These are phyloP conservation scores for Lasiosphaeria hispida DNA, from an alignment of 495 filamentous ascomycete genomes.

Conservation along the genomic window DNA sequence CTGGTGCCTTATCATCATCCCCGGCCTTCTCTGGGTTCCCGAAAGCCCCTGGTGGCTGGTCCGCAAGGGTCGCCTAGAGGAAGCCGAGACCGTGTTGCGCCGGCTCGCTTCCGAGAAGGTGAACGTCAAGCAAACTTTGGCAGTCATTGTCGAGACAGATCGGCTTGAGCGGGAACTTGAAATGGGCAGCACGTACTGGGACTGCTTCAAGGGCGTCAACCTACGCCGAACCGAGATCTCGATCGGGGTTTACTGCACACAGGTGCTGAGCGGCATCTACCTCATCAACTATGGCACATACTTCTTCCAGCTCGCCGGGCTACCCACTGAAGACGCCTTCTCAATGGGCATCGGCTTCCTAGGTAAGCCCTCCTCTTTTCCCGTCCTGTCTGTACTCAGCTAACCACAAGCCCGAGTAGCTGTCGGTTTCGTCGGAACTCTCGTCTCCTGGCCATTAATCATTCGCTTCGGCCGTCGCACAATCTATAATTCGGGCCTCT, in stretches of 20 bases:
- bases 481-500: slow-evolving; percentile 53
- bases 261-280: slow-evolving; percentile 51
- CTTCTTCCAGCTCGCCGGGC: slow-evolving; percentile 62
- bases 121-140: slow-evolving; percentile 42
- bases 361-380: slow-evolving; percentile 27
- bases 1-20: slow-evolving; percentile 59
- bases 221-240: slow-evolving; percentile 57
- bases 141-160: slow-evolving; percentile 62
- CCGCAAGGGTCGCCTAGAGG: slow-evolving; percentile 51
- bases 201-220: slow-evolving; percentile 56
- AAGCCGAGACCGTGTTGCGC: slow-evolving; percentile 47
- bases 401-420: slow-evolving; percentile 16
- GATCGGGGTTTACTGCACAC: slow-evolving; percentile 48
- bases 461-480: slow-evolving; percentile 52
- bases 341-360: slow-evolving; percentile 50
- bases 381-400: not conserved
- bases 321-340: slow-evolving; percentile 48
- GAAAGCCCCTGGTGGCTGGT: slow-evolving; percentile 66
- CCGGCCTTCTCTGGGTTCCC: slow-evolving; percentile 55
- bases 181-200: slow-evolving; percentile 53
- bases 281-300: slow-evolving; percentile 61
- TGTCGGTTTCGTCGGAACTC: slow-evolving; percentile 47
- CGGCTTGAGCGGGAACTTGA: slow-evolving; percentile 58
- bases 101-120: slow-evolving; percentile 41
- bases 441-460: slow-evolving; percentile 54